phyloP scores from a whole-genome alignment of 2,329 filamentous ascomycete genomes.

The Botryotinia globosa region DNA sequence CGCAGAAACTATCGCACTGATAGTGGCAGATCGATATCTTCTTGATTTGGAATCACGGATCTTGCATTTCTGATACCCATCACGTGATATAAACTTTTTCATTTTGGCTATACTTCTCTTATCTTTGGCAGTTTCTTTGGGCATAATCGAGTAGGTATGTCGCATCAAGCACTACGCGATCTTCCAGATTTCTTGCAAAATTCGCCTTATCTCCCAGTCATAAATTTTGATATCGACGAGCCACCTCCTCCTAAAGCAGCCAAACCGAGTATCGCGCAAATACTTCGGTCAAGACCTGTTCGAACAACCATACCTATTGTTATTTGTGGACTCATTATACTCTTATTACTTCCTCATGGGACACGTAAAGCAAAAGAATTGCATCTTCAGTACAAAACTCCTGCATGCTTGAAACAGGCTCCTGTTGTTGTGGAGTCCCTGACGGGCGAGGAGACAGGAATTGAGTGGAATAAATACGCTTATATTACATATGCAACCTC shows the following conservation, averaged over 20 bases:
- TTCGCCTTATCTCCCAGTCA: conserved; percentile 32
- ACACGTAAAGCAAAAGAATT: conserved; percentile 1
- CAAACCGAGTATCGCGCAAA: conserved; percentile 39
- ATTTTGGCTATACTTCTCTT: not conserved
- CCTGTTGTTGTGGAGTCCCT: conserved; percentile 17
- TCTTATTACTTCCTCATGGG: conserved; percentile 13
- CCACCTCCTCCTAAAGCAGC: conserved; percentile 13
- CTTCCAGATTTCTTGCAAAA: conserved; percentile 30
- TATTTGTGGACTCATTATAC: conserved; percentile 19
- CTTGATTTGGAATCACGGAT: not conserved
- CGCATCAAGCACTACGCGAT: conserved; percentile 14
- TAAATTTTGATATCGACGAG: conserved; percentile 11
- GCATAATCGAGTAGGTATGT: not conserved
- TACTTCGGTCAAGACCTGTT: conserved; percentile 41
- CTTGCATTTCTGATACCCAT: not conserved
- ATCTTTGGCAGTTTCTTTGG: too few relatives aligned
- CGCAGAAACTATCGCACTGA: not conserved
- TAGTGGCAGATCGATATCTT: not conserved
- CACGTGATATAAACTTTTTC: not conserved
- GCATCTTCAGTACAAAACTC: conserved; percentile 18
- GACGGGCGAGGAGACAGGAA: conserved; percentile 23
- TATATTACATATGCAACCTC: conserved; percentile 51
- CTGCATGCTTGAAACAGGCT: conserved; percentile 4
- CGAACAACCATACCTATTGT: conserved; percentile 30
- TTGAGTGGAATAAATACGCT: conserved; percentile 47